A percentile compares a stretch with the other conserved stretches of the same genome.
phyloP scores from a whole-genome alignment of 495 filamentous ascomycete genomes.

The Aspergillus kassunensis region DNA sequence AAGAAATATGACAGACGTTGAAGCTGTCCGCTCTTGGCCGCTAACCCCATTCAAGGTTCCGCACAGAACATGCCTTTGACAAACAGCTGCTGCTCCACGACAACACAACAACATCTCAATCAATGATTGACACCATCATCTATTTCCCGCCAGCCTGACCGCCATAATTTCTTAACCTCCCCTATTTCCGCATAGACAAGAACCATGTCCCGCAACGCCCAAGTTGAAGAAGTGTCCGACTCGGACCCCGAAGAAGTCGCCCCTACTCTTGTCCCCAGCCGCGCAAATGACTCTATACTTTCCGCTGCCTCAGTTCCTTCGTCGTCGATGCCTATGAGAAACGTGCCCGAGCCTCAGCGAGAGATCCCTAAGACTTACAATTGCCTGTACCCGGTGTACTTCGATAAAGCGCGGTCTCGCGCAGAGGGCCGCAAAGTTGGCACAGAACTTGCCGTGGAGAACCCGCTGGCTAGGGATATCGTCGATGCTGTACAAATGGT shows the following conservation, averaged over 20 bases:
- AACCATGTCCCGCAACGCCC: constrained; percentile 73
- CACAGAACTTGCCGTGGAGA: constrained; percentile 64
- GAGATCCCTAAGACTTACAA: constrained; percentile 72
- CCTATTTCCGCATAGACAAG: neutral
- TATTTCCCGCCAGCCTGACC: neutral
- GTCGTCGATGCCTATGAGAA: constrained; percentile 36
- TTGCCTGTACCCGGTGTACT: constrained; percentile 93
- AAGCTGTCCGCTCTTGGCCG: constrained; percentile 13
- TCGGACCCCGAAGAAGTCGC: constrained; percentile 72
- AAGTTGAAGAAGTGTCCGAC: constrained; percentile 85
- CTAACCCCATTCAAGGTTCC: constrained; percentile 18
- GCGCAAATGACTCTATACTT: constrained; percentile 39
- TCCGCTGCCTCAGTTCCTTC: constrained; percentile 30
- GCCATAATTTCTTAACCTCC: neutral
- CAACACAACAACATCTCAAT: constrained; percentile 2
- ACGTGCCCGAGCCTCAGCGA: constrained; percentile 31
- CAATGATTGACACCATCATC: constrained; percentile 1
- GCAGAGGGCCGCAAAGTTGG: constrained; percentile 76
- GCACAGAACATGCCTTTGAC: constrained; percentile 18
- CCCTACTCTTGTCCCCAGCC: constrained; percentile 54
- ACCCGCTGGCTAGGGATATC: constrained; percentile 87
- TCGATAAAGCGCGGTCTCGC: constrained; percentile 71
- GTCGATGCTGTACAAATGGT: constrained; percentile 74
- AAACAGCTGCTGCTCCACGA: neutral
- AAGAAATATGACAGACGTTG: neutral